phyloP scores from a whole-genome alignment of 768 basidiomycete species.

The Russula abietina region DNA sequence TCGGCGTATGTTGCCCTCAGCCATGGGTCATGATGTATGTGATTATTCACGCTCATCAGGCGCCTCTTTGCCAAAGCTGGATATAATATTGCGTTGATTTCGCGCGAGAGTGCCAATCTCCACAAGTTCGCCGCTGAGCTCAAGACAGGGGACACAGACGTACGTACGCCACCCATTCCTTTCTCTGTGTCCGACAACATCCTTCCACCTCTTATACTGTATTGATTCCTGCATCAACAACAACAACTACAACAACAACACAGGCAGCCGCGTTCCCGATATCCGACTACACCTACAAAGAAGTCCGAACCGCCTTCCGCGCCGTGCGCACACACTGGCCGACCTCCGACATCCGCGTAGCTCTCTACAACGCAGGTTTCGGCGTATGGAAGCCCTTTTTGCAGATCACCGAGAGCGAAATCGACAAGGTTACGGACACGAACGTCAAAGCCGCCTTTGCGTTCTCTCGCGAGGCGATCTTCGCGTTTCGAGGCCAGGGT shows the following conservation, averaged over 20 bases:
- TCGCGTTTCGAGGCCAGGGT: conserved; percentile 33
- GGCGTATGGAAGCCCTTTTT: conserved; percentile 38
- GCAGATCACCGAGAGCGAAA: conserved; percentile 35
- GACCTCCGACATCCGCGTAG: conserved; percentile 34
- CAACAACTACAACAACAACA: background rate
- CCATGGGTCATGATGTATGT: background rate
- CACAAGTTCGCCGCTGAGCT: conserved; percentile 34
- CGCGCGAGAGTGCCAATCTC: conserved; percentile 33
- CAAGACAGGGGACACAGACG: conserved; percentile 35
- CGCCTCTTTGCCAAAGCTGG: conserved; percentile 37
- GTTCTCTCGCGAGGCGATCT: conserved; percentile 34
- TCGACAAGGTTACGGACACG: conserved; percentile 29
- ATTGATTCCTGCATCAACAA: background rate
- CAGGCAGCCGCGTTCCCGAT: conserved; percentile 39
- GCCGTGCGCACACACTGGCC: conserved; percentile 33
- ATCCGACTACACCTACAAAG: conserved; percentile 31
- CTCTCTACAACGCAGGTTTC: conserved; percentile 37
- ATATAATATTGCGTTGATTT: conserved; percentile 39
- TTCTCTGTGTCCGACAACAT: background rate
- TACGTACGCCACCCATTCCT: conserved; percentile 12
- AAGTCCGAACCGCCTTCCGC: conserved; percentile 32
- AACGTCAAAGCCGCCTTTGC: conserved; percentile 38
- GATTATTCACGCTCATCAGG: conserved; percentile 23
- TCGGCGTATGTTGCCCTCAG: conserved; percentile 33
- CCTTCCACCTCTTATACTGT: accelerated